Evolutionary conservation across 805 yeast species (phyloP).

Genomic region (Teunomyces stri): DNA sequence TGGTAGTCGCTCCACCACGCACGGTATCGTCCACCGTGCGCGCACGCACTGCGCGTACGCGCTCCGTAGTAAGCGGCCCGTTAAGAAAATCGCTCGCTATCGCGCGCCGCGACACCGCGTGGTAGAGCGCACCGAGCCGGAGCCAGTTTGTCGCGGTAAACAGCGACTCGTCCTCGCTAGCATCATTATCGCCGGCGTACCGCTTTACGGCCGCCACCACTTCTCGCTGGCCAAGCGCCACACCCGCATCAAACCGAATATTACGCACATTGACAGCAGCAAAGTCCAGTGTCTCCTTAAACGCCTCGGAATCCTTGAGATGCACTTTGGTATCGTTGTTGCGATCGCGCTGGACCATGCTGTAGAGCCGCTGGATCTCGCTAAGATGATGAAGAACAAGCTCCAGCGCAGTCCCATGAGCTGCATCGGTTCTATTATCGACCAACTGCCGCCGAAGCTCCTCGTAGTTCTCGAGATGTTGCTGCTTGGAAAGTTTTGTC

Average conservation of each 20-base stretch:
- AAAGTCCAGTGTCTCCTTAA: slow-evolving; percentile 57
- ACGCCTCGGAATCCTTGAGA: slow-evolving; percentile 59
- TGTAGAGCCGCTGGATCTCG: slow-evolving; percentile 47
- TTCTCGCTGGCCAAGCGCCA: slow-evolving; percentile 48
- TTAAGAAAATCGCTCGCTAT: slow-evolving; percentile 57
- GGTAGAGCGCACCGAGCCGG: slow-evolving; percentile 51
- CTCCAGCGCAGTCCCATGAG: slow-evolving; percentile 56
- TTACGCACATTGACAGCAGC: slow-evolving; percentile 65
- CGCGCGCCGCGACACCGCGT: slow-evolving; percentile 46
- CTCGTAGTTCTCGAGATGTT: slow-evolving; percentile 24
- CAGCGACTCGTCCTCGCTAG: slow-evolving; percentile 20
- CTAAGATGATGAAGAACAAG: slow-evolving; percentile 45
- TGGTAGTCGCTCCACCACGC: slow-evolving; percentile 34
- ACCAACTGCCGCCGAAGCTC: slow-evolving; percentile 22
- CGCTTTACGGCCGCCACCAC: slow-evolving; percentile 38
- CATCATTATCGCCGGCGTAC: slow-evolving; percentile 20
- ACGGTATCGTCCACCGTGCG: slow-evolving; percentile 43
- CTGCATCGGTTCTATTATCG: slow-evolving; percentile 47
- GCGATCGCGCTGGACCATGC: slow-evolving; percentile 36
- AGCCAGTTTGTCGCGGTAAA: slow-evolving; percentile 59
- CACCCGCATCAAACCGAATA: slow-evolving; percentile 51
- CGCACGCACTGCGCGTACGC: slow-evolving; percentile 40
- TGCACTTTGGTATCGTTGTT: slow-evolving; percentile 35
- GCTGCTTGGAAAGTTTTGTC: slow-evolving; percentile 2
- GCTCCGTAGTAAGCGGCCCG: slow-evolving; percentile 69